Evolutionary conservation across 2,329 filamentous ascomycete genomes (phyloP).

Genomic region (Aspergillus sergii): DNA sequence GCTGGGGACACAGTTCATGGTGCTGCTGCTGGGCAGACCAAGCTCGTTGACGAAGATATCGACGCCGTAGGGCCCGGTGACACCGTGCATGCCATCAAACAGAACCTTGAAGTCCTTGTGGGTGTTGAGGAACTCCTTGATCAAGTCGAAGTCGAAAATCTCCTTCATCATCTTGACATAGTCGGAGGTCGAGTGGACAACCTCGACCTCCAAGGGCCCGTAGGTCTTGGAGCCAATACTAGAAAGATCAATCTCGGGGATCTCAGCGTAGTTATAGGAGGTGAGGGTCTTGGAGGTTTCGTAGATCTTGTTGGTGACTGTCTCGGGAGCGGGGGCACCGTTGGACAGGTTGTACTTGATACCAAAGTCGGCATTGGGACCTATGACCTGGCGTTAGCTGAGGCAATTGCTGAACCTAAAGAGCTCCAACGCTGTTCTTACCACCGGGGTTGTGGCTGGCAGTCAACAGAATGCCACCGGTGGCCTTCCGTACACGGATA

Average conservation of each 20-base stretch:
- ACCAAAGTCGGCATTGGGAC: slow-evolving; percentile 91
- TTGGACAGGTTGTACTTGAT: slow-evolving; percentile 99
- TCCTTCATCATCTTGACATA: slow-evolving; percentile 96
- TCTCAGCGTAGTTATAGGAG: slow-evolving; percentile 87
- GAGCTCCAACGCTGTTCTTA: slow-evolving; percentile 51
- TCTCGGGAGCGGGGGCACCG: slow-evolving; percentile 91
- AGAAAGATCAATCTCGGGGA: slow-evolving; percentile 81
- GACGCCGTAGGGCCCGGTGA: slow-evolving; percentile 91
- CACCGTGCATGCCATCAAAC: slow-evolving; percentile 91
- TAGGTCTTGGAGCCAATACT: slow-evolving; percentile 83
- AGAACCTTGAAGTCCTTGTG: slow-evolving; percentile 95
- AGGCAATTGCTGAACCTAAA: background rate
- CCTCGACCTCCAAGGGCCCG: slow-evolving; percentile 86
- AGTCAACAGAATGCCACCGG: slow-evolving; percentile 93
- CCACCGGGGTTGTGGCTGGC: slow-evolving; percentile 98
- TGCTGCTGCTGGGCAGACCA: slow-evolving; percentile 73
- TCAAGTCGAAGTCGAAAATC: slow-evolving; percentile 96
- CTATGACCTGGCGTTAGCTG: slow-evolving; percentile 47
- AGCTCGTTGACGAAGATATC: slow-evolving; percentile 96
- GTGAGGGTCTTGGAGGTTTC: slow-evolving; percentile 85
- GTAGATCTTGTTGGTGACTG: slow-evolving; percentile 97
- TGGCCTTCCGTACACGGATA: slow-evolving; percentile 92
- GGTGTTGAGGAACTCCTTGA: slow-evolving; percentile 86
- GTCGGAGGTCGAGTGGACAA: slow-evolving; percentile 89
- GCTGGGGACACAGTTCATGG: slow-evolving; percentile 88